phyloP scores from a whole-genome alignment of 2,329 filamentous ascomycete species.

The Talaromyces sp. region DNA sequence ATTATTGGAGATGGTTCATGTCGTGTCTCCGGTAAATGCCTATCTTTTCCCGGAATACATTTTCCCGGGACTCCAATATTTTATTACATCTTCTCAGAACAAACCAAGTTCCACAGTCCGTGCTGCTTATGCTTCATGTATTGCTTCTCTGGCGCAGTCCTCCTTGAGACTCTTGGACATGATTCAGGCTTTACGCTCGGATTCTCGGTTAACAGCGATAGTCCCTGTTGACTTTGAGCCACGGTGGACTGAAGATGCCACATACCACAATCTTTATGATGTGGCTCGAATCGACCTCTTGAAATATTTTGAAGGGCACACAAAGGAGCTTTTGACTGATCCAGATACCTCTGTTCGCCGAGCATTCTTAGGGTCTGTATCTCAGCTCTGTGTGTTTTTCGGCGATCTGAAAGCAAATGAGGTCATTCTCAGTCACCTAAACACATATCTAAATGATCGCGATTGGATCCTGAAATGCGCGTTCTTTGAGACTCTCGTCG shows the following conservation, averaged over 20 bases:
- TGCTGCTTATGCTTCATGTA: conserved; percentile 88
- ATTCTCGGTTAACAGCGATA: conserved; percentile 75
- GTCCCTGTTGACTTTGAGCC: conserved; percentile 77
- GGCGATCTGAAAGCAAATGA: conserved; percentile 90
- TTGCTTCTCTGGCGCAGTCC: conserved; percentile 84
- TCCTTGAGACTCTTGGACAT: conserved; percentile 86
- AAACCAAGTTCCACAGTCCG: conserved; percentile 72
- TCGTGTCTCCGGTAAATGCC: conserved; percentile 76
- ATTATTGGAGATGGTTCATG: conserved; percentile 79
- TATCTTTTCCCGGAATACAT: conserved; percentile 70
- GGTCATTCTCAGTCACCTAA: conserved; percentile 92
- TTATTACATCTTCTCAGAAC: conserved; percentile 56
- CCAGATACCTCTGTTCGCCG: conserved; percentile 80
- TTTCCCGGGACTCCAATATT: conserved; percentile 60
- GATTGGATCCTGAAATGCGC: conserved; percentile 97
- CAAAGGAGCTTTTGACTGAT: conserved; percentile 87
- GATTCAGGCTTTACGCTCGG: conserved; percentile 82
- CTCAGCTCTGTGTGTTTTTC: conserved; percentile 92
- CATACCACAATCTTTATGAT: conserved; percentile 84
- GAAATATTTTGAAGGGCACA: conserved; percentile 81
- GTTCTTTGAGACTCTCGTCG: conserved; percentile 94
- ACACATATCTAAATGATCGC: conserved; percentile 93
- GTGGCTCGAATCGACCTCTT: conserved; percentile 81
- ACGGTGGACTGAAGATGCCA: conserved; percentile 66
- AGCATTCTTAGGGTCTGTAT: conserved; percentile 88